Evolutionary conservation across 345 rosid genomes (phyloP), one percentile per base, ranked within the genome.

Genomic region (Luvunga scandens): DNA sequence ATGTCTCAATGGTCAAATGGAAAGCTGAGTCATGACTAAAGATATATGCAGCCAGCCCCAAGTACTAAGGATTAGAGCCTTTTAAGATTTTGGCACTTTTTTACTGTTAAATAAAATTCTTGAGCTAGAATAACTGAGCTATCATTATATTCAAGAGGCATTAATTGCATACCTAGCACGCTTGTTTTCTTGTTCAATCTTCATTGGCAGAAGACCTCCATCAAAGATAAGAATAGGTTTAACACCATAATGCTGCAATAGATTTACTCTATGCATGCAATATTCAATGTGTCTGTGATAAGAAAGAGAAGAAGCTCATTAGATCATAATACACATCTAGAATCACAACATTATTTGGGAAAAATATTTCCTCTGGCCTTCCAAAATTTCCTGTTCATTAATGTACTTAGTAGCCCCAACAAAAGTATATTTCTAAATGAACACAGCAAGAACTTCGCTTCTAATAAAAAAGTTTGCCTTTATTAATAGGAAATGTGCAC

Each of bases 131-230:
- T 10, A 45, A 60, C 30, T 9, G 39, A 31, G 30, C 6, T 12
- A 38, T 24, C 28, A 42, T 6, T 19, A 42, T 24, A n/a, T 25
- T 66, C 4, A 36, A 63, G 70, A 22, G 72, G 53, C 53, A 24
- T 39, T 34, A 9, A 34, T 19, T 75, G 63, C 84, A 75, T 88
- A 96, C 98, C 94, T 94, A 48, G 94, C 94, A 56, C 99, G 97
- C 80, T 94, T 94, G 81, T 92, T 96, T 90, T 96, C 99, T 84
- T 96, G 98, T 68, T 96, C 99, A 63, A 86, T 87, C 89, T 96
- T 94, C 98, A 96, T 92, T 0, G 98, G 98, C 70, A 96, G 85
- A 66, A 88, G 81, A 82, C 98, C 99, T 75, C 98, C 98, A 84
- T 96, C 99, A 9, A 96, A 96, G 71, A 94, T 93, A 59, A 96